phyloP scores from a whole-genome alignment of 176 grass and related monocot genomes.

The Melocanna baccifera region DNA sequence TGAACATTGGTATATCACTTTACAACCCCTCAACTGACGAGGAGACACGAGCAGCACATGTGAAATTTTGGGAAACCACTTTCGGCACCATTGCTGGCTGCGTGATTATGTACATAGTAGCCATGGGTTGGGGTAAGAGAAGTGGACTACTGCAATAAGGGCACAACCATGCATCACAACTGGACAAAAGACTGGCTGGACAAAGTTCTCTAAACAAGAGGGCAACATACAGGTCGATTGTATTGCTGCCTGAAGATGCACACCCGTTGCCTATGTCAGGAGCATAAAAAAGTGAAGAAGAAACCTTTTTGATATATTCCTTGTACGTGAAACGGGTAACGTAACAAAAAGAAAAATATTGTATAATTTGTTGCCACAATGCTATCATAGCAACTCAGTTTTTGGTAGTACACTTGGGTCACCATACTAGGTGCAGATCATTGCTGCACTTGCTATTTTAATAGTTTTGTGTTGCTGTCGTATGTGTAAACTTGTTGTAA shows the following conservation, averaged over 20 bases:
- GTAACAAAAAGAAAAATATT: not conserved
- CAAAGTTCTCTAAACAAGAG: not conserved
- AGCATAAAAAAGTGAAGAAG: not conserved
- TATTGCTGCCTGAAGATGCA: not conserved
- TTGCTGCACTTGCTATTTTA: not conserved
- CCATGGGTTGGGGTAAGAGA: slow-evolving; percentile 64
- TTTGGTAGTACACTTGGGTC: not conserved
- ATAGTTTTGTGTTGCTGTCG: not conserved
- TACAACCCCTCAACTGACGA: slow-evolving; percentile 21
- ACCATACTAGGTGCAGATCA: not conserved
- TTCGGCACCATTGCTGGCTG: slow-evolving; percentile 53
- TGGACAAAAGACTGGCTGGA: not conserved
- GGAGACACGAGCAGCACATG: slow-evolving; percentile 6
- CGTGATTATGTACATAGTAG: slow-evolving; percentile 45
- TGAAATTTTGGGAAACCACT: slow-evolving; percentile 67
- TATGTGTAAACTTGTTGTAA: slow-evolving; percentile 23
- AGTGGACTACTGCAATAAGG: slow-evolving; percentile 63
- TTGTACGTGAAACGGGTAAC: not conserved
- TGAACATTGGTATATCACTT: slow-evolving; percentile 66
- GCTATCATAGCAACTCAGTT: not conserved
- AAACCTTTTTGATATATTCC: not conserved
- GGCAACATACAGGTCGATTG: not conserved
- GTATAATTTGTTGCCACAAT: not conserved
- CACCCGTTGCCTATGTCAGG: not conserved
- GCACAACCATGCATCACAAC: not conserved